phyloP scores from a whole-genome alignment of 2,329 filamentous ascomycete genomes.

The Corinectria fuckeliana region DNA sequence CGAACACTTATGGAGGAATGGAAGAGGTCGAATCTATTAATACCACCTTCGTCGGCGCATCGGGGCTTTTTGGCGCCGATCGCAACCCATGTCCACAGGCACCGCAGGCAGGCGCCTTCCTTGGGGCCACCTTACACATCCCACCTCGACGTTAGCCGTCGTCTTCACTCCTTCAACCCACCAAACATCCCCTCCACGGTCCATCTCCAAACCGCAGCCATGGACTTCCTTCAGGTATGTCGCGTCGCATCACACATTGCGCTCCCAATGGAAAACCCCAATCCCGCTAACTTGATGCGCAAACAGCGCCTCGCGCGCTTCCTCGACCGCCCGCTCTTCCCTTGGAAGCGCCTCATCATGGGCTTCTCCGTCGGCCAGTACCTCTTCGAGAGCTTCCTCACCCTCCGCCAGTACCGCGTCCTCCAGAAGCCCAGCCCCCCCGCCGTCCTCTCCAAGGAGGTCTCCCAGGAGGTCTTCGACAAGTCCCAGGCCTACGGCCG shows the following conservation, averaged over 20 bases:
- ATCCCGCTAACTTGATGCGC: constrained; percentile 24
- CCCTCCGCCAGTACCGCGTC: constrained; percentile 87
- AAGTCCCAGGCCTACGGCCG: constrained; percentile 96
- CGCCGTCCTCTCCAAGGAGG: constrained; percentile 85
- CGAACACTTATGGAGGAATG: too few relatives aligned
- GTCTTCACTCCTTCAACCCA: constrained; percentile 30
- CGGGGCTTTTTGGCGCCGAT: constrained; percentile 29
- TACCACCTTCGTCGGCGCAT: constrained; percentile 23
- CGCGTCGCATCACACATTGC: neutral
- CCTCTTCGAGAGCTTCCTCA: constrained; percentile 87
- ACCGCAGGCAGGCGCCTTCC: constrained; percentile 11
- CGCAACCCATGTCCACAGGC: constrained; percentile 1
- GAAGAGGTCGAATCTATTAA: neutral
- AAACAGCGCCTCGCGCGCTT: constrained; percentile 75
- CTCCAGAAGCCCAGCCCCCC: constrained; percentile 81
- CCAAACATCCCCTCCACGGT: constrained; percentile 22
- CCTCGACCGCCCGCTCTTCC: constrained; percentile 91
- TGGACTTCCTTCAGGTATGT: constrained; percentile 56
- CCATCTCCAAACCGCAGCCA: constrained; percentile 39
- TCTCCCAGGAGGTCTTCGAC: constrained; percentile 89
- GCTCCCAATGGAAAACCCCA: neutral
- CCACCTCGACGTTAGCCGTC: constrained; percentile 19
- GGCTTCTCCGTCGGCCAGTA: constrained; percentile 94
- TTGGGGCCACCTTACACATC: constrained; percentile 35
- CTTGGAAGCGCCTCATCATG: constrained; percentile 96